Evolutionary conservation across 164 flowering plant genomes (phyloP).

Genomic region (Liquidambar formosana): DNA sequence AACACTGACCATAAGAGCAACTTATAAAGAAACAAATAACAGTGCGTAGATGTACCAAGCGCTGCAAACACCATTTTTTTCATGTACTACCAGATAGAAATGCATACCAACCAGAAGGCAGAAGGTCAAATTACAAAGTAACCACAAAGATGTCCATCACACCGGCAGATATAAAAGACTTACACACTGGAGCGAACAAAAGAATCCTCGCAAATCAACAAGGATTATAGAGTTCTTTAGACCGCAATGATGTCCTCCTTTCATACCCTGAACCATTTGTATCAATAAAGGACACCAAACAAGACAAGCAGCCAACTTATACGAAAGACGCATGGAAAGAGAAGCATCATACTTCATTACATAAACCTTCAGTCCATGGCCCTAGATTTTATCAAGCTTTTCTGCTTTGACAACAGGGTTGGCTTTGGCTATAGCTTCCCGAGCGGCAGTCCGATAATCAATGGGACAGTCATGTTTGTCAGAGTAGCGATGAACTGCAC

Average conservation of each 20-base stretch:
- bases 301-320: constrained; percentile 23
- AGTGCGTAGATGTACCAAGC: background rate
- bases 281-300: constrained; percentile 20
- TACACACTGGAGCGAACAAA: constrained; percentile 31
- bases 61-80: constrained; percentile 2
- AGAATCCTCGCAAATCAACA: constrained; percentile 26
- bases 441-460: constrained; percentile 47
- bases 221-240: constrained; percentile 28
- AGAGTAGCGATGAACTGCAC: constrained; percentile 54
- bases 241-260: constrained; percentile 25
- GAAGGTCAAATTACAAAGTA: constrained; percentile 19
- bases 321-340: constrained; percentile 17
- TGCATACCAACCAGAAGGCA: constrained; percentile 18
- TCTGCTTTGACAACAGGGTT: constrained; percentile 58
- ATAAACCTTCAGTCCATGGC: constrained; percentile 11
- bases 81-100: constrained; percentile 8
- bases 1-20: background rate
- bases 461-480: constrained; percentile 56
- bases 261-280: constrained; percentile 20
- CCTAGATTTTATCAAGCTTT: constrained; percentile 55
- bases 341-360: constrained; percentile 20
- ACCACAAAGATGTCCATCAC: constrained; percentile 26
- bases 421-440: constrained; percentile 53
- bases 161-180: constrained; percentile 29
- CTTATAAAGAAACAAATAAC: background rate